Percentiles rank a stretch among this genome's conserved stretches.
Evolutionary conservation across 352 stramenopile species (phyloP).

Genomic region (Globisporangium perplexum): DNA sequence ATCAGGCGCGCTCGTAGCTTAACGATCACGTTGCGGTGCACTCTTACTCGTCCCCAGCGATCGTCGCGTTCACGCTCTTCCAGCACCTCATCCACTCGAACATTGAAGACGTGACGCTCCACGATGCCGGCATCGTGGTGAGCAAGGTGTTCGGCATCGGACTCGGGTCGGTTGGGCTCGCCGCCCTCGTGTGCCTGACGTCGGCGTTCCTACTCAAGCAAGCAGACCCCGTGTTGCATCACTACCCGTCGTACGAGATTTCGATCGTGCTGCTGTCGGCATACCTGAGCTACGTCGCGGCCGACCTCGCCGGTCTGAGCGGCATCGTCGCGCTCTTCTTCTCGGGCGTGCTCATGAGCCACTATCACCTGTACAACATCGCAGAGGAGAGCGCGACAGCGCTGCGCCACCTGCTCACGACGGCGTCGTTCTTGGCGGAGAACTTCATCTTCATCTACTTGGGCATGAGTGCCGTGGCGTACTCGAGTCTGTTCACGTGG

Average conservation of each 20-base stretch:
- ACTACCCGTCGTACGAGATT: conserved; percentile 85
- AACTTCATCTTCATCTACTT: conserved; percentile 89
- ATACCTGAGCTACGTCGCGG: conserved; percentile 79
- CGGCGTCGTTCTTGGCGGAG: conserved; percentile 74
- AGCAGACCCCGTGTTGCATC: conserved; percentile 55
- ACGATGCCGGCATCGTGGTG: conserved; percentile 72
- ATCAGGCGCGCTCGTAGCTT: too few species aligned
- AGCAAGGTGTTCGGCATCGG: conserved; percentile 80
- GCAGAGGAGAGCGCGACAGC: conserved; percentile 68
- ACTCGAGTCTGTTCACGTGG: conserved; percentile 74
- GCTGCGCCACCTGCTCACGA: conserved; percentile 74
- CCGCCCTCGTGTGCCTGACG: conserved; percentile 63
- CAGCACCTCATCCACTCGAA: conserved; percentile 74
- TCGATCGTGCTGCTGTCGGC: conserved; percentile 80
- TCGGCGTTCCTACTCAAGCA: conserved; percentile 82
- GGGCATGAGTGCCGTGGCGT: conserved; percentile 79
- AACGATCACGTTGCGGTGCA: too few species aligned
- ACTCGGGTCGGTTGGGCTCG: conserved; percentile 72
- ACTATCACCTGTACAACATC: conserved; percentile 86
- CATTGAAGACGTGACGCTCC: conserved; percentile 61
- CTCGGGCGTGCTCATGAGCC: conserved; percentile 85
- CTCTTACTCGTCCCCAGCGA: conserved; percentile 42
- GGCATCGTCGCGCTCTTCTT: conserved; percentile 95
- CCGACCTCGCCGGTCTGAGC: conserved; percentile 69
- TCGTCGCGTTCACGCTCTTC: conserved; percentile 81